Evolutionary conservation across 306 rosid genomes (phyloP).

Genomic region (Castanea sativa): DNA sequence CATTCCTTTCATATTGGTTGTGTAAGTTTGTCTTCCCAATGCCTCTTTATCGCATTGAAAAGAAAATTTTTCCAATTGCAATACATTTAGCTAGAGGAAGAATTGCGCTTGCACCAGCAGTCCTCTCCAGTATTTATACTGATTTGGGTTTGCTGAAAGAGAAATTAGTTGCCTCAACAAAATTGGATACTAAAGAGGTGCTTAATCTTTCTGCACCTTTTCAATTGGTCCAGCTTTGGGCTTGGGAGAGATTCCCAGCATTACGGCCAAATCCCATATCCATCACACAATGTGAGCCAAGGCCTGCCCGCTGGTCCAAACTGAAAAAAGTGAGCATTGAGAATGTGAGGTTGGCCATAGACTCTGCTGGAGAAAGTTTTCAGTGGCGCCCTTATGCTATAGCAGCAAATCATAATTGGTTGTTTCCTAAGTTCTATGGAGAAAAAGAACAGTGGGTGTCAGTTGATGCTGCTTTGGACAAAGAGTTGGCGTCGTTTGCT

Average conservation of each 20-base stretch:
- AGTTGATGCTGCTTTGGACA: not conserved
- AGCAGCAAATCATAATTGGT: slow-evolving; percentile 2
- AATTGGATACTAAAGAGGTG: not conserved
- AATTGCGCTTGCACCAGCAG: slow-evolving; percentile 14
- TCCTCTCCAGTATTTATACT: slow-evolving; percentile 13
- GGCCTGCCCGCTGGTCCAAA: slow-evolving; percentile 23
- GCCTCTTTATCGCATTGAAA: not conserved
- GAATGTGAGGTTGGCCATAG: slow-evolving; percentile 13
- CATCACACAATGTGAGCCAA: slow-evolving; percentile 4
- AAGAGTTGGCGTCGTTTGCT: slow-evolving; percentile 27
- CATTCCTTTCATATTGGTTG: not conserved
- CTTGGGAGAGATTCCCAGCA: slow-evolving; percentile 46
- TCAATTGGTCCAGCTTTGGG: slow-evolving; percentile 53
- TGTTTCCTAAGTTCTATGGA: slow-evolving; percentile 4
- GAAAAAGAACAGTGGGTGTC: slow-evolving; percentile 11
- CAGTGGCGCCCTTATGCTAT: slow-evolving; percentile 44
- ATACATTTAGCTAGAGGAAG: slow-evolving; percentile 14
- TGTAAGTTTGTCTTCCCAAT: not conserved
- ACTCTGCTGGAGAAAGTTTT: slow-evolving; percentile 26
- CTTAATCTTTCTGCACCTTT: slow-evolving; percentile 33
- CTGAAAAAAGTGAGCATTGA: not conserved
- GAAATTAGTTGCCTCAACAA: not conserved
- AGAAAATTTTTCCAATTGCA: not conserved
- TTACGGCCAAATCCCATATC: not conserved
- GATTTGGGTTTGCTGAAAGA: slow-evolving; percentile 3